Percentiles rank a stretch among this genome's conserved stretches.
Conservation (phyloP, 257 asterid genomes). For the Salvia splendens region DNA sequence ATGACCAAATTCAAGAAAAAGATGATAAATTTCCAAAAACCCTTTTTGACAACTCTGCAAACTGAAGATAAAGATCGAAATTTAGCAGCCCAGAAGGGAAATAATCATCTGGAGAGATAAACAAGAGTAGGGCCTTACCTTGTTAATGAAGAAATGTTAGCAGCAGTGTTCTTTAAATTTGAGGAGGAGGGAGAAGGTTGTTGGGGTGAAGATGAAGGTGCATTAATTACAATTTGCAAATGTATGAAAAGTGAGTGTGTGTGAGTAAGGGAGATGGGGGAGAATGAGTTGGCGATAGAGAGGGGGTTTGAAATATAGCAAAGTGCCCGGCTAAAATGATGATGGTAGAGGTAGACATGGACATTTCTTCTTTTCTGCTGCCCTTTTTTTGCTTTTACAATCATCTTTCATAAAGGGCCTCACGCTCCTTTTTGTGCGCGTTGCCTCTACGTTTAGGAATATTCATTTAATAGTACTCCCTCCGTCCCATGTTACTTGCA, state of each 20-base stretch:
- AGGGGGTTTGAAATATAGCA: constrained; percentile 30
- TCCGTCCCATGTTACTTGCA: too few relatives aligned
- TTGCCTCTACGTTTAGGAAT: neutral
- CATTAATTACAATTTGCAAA: constrained; percentile 60
- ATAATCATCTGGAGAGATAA: too few relatives aligned
- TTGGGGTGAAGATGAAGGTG: constrained; percentile 40
- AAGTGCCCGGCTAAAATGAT: constrained; percentile 44
- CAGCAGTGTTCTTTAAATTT: constrained; percentile 30
- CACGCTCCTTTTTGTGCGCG: constrained; percentile 36
- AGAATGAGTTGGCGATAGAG: neutral
- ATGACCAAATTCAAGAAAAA: constrained; percentile 20
- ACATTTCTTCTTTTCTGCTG: constrained; percentile 30
- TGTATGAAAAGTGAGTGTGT: constrained; percentile 55
- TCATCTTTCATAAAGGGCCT: constrained; percentile 12
- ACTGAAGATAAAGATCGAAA: constrained; percentile 25
- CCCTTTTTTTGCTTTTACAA: constrained; percentile 21
- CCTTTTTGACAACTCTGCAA: constrained; percentile 4
- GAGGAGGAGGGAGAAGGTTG: constrained; percentile 33
- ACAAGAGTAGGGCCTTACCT: too few relatives aligned
- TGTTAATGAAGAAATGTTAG: constrained; percentile 18
- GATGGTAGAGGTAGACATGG: constrained; percentile 38
- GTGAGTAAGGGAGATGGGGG: constrained; percentile 15
- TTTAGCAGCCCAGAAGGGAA: too few relatives aligned
- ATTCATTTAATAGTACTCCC: too few relatives aligned
- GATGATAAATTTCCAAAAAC: neutral